Evolutionary conservation across 768 basidiomycete genomes (phyloP).

Genomic region (Collybia sordida): DNA sequence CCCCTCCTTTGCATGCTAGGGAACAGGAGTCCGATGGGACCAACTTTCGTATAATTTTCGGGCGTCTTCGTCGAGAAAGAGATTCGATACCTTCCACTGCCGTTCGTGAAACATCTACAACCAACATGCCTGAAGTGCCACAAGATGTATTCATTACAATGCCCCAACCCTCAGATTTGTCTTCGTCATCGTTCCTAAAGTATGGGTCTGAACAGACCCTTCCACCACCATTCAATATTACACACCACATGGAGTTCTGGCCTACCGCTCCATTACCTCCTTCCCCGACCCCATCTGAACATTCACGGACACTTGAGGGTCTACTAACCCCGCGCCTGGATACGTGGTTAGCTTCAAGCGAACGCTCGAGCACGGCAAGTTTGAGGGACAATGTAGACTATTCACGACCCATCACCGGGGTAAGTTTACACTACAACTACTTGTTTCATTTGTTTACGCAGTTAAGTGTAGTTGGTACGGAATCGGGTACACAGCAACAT

Average conservation of each 20-base stretch:
- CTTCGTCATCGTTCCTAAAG: conserved; percentile 7
- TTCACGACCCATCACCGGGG: conserved; percentile 34
- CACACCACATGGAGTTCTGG: conserved; percentile 16
- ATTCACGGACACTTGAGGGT: conserved; percentile 26
- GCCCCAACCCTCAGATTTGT: background rate
- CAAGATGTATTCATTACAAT: background rate
- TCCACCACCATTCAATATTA: conserved; percentile 12
- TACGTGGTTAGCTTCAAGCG: conserved; percentile 14
- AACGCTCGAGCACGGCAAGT: conserved; percentile 30
- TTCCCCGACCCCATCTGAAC: conserved; percentile 26
- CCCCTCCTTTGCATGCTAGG: no score
- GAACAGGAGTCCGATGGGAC: background rate
- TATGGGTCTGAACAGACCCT: conserved; percentile 11
- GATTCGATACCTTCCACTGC: conserved; percentile 5
- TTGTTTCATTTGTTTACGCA: background rate
- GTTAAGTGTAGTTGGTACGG: conserved; percentile 19
- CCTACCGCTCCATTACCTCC: conserved; percentile 23
- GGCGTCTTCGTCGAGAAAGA: conserved; percentile 2
- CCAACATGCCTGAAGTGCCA: conserved; percentile 4
- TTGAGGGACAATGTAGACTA: conserved; percentile 40
- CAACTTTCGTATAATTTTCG: conserved; percentile 4
- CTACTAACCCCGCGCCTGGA: conserved; percentile 28
- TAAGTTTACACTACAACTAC: conserved; percentile 7
- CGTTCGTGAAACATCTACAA: conserved; percentile 3
- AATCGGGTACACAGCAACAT: conserved; percentile 29